phyloP scores from a whole-genome alignment of 495 filamentous ascomycete genomes.

The Penicillium atrosanguineum region DNA sequence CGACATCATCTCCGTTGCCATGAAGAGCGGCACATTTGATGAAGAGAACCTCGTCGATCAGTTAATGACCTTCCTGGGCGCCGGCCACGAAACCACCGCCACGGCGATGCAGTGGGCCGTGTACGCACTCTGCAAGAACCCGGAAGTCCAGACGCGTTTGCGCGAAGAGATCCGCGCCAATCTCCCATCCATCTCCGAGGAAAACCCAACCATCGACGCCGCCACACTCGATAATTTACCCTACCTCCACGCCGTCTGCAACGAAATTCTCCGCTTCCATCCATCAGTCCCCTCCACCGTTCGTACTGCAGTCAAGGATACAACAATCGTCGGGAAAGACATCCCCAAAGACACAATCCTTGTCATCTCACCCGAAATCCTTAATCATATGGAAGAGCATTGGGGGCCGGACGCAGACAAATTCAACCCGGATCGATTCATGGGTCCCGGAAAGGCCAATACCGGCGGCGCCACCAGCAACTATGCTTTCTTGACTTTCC shows the following conservation, averaged over 20 bases:
- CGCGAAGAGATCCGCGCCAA: conserved; percentile 59
- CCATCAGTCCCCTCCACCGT: conserved; percentile 60
- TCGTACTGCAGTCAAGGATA: conserved; percentile 62
- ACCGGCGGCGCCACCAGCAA: conserved; percentile 59
- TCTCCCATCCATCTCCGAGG: conserved; percentile 56
- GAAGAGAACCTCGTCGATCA: conserved; percentile 85
- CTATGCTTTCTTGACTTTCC: conserved; percentile 78
- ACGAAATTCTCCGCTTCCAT: conserved; percentile 58
- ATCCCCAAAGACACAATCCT: conserved; percentile 57
- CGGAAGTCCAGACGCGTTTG: conserved; percentile 53
- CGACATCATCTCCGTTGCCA: conserved; percentile 82
- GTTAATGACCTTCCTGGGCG: conserved; percentile 92
- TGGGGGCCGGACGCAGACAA: conserved; percentile 82
- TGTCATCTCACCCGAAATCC: conserved; percentile 49
- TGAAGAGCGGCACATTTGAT: conserved; percentile 70
- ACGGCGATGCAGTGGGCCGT: conserved; percentile 59
- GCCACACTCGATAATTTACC: conserved; percentile 52
- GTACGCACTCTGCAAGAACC: conserved; percentile 58
- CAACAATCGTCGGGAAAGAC: conserved; percentile 53
- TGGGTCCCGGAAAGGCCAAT: conserved; percentile 48
- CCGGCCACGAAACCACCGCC: conserved; percentile 81
- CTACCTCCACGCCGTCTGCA: conserved; percentile 62
- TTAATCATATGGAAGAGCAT: conserved; percentile 71
- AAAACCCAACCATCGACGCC: conserved; percentile 45
- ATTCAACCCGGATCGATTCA: conserved; percentile 82